These are phyloP conservation scores for Peniophora sp. DNA, from an alignment of 1,284 basidiomycete genomes.

Conservation along the genomic window DNA sequence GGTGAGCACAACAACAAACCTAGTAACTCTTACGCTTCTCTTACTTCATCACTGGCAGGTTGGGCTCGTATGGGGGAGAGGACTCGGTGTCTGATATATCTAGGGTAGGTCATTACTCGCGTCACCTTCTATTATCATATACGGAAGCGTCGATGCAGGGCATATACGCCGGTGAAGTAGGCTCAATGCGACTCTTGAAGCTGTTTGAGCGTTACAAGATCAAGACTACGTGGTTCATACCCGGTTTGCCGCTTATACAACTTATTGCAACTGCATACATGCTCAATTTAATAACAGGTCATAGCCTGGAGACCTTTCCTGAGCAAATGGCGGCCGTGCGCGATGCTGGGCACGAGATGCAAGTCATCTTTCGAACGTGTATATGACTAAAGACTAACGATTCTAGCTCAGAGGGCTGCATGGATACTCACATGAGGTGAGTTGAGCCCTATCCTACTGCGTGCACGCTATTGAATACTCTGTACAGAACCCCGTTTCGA, in stretches of 20 bases:
- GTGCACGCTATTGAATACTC: neutral
- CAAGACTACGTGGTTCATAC: constrained; percentile 69
- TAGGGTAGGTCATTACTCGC: constrained; percentile 26
- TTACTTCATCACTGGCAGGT: constrained; percentile 26
- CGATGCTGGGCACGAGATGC: constrained; percentile 67
- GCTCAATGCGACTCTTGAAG: constrained; percentile 58
- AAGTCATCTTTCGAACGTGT: constrained; percentile 8
- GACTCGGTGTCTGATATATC: constrained; percentile 62
- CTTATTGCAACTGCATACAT: neutral
- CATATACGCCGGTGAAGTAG: constrained; percentile 70
- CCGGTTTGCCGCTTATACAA: constrained; percentile 28
- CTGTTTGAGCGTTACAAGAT: constrained; percentile 69
- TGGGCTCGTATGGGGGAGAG: constrained; percentile 65
- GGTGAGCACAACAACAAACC: constrained; percentile 11
- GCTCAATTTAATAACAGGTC: constrained; percentile 29
- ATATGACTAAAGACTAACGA: neutral
- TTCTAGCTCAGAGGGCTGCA: constrained; percentile 49
- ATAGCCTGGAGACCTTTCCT: constrained; percentile 66
- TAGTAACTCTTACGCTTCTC: neutral
- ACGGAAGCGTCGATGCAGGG: constrained; percentile 34
- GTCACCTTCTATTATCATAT: neutral
- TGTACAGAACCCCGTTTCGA: constrained; percentile 49
- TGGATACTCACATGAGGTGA: constrained; percentile 67
- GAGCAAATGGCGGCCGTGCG: constrained; percentile 57
- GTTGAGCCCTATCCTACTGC: neutral